Percentiles rank a stretch among this genome's conserved stretches.
phyloP scores from a whole-genome alignment of 2,329 filamentous ascomycete species.

The Aaosphaeria pasadenensis region DNA sequence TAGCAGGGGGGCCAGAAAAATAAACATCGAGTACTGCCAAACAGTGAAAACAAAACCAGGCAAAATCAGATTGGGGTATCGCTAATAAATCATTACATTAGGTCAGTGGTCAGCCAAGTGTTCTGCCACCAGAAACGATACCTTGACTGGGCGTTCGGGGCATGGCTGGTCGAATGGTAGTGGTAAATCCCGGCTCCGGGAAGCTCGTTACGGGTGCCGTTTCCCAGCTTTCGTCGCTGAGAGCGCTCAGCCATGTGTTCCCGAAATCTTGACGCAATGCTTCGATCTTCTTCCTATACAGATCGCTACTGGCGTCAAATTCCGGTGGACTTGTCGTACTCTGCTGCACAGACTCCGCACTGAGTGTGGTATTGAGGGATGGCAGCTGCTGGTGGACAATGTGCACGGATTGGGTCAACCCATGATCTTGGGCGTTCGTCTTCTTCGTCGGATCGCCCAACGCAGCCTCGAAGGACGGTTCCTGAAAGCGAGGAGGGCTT shows the following conservation, averaged over 20 bases:
- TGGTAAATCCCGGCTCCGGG: slow-evolving; percentile 27
- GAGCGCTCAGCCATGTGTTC: slow-evolving; percentile 79
- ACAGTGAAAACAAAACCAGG: slow-evolving; percentile 3
- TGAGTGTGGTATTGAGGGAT: slow-evolving; percentile 27
- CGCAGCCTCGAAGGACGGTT: slow-evolving; percentile 18
- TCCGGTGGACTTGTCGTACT: slow-evolving; percentile 35
- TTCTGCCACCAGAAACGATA: slow-evolving; percentile 38
- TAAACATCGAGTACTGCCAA: not conserved
- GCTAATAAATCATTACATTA: slow-evolving; percentile 27
- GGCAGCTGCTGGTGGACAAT: slow-evolving; percentile 23
- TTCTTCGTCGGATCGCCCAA: slow-evolving; percentile 31
- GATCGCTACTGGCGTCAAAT: slow-evolving; percentile 68
- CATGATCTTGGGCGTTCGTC: slow-evolving; percentile 14
- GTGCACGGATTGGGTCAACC: slow-evolving; percentile 17
- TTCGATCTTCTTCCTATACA: slow-evolving; percentile 86
- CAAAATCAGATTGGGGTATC: slow-evolving; percentile 35
- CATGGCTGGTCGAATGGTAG: slow-evolving; percentile 27
- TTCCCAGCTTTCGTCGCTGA: slow-evolving; percentile 71
- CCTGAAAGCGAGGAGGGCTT: slow-evolving; percentile 24
- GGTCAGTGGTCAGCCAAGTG: slow-evolving; percentile 28
- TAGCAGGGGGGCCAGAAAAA: not conserved
- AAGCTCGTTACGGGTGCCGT: slow-evolving; percentile 27
- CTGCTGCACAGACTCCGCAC: slow-evolving; percentile 9
- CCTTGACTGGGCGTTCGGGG: slow-evolving; percentile 36
- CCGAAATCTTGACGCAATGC: slow-evolving; percentile 81